Conservation (phyloP, 192 early-diverging fungal genomes). For the Coemansia sp. region DNA sequence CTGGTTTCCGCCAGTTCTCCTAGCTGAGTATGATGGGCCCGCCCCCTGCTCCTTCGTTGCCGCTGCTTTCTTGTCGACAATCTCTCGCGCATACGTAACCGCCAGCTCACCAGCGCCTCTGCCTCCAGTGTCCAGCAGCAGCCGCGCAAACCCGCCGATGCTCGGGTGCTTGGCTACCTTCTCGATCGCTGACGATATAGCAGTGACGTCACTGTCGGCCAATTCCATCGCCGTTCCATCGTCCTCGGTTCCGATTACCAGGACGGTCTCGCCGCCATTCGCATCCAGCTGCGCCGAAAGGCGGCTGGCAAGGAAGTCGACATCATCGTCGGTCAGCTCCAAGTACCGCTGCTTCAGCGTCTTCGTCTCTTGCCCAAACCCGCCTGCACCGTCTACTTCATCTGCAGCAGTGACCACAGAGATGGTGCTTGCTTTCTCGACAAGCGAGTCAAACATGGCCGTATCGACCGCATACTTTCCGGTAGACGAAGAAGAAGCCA, state of each 20-base stretch:
- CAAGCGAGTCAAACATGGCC: conserved; percentile 46
- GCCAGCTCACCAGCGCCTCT: neutral
- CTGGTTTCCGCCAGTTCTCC: neutral
- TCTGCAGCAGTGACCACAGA: neutral
- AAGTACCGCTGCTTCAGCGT: conserved; percentile 59
- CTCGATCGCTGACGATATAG: conserved; percentile 47
- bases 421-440: conserved; percentile 35
- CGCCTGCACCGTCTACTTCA: neutral
- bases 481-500: neutral
- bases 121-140: conserved; percentile 28
- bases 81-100: conserved; percentile 22
- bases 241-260: conserved; percentile 78
- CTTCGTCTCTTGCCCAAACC: neutral
- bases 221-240: conserved; percentile 75
- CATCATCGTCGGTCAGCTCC: conserved; percentile 47
- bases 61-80: conserved; percentile 5
- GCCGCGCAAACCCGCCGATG: conserved; percentile 33
- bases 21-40: no score
- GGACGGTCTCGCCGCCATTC: conserved; percentile 72
- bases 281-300: conserved; percentile 57
- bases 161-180: conserved; percentile 17
- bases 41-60: neutral
- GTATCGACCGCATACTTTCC: conserved; percentile 49
- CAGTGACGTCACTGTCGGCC: conserved; percentile 49
- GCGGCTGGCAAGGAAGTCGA: conserved; percentile 46